A percentile compares a stretch with the other conserved stretches of the same genome.
Evolutionary conservation across 768 basidiomycete species (phyloP).

Genomic region (Xerocomellus amylosporus): DNA sequence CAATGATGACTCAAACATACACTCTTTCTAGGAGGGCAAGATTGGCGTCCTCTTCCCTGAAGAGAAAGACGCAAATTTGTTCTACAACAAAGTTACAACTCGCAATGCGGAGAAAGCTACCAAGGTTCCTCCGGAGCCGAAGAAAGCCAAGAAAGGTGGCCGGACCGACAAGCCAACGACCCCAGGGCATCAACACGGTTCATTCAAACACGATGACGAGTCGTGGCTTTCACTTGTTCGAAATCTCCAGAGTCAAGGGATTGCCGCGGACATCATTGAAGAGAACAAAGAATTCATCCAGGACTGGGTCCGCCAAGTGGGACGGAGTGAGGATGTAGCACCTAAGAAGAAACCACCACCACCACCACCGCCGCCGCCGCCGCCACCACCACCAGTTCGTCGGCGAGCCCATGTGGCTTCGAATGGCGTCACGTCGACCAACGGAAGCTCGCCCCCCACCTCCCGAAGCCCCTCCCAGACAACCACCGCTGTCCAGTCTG

Average conservation of each 20-base stretch:
- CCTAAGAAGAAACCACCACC: constrained; percentile 36
- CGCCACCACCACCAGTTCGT: no score
- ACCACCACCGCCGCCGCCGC: no score
- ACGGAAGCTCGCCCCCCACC: constrained; percentile 30
- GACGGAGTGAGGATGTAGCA: constrained; percentile 34
- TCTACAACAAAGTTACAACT: constrained; percentile 79
- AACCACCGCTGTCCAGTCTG: constrained; percentile 22
- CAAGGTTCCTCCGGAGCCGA: constrained; percentile 52
- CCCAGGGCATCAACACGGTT: constrained; percentile 71
- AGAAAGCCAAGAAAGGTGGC: constrained; percentile 58
- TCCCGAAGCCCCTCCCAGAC: constrained; percentile 33
- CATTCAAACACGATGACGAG: constrained; percentile 86
- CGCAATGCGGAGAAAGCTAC: constrained; percentile 60
- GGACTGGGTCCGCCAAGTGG: constrained; percentile 61
- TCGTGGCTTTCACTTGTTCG: constrained; percentile 79
- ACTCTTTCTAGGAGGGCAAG: constrained; percentile 67
- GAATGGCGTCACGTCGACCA: constrained; percentile 23
- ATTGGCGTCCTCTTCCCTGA: constrained; percentile 89
- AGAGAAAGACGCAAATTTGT: constrained; percentile 77
- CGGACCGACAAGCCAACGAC: constrained; percentile 93
- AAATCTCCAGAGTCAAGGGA: constrained; percentile 60
- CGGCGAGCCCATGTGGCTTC: constrained; percentile 27
- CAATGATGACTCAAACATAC: background rate
- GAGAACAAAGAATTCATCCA: constrained; percentile 89
- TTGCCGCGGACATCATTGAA: constrained; percentile 65